phyloP scores from a whole-genome alignment of 2,329 filamentous ascomycete species.

The Cryphonectria parasitica region DNA sequence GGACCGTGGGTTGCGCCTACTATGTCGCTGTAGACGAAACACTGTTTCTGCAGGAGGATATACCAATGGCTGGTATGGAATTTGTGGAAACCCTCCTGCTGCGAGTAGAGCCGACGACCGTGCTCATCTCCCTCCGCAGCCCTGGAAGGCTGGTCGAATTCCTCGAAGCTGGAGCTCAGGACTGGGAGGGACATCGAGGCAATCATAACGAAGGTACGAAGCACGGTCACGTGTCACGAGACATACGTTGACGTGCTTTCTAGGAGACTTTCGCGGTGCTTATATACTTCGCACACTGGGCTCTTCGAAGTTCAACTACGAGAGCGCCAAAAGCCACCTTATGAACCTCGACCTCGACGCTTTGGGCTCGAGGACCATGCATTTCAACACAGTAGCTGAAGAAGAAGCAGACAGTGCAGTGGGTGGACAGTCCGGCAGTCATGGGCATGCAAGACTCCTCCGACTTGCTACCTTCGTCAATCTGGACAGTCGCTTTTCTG shows the following conservation, averaged over 20 bases:
- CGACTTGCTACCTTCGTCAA: constrained; percentile 73
- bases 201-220: constrained; percentile 29
- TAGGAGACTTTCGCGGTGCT: constrained; percentile 44
- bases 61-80: constrained; percentile 69
- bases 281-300: constrained; percentile 68
- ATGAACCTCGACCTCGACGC: constrained; percentile 59
- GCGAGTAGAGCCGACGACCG: constrained; percentile 57
- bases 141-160: constrained; percentile 45
- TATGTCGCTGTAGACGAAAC: constrained; percentile 73
- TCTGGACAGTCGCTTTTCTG: constrained; percentile 72
- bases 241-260: constrained; percentile 13
- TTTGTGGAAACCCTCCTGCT: constrained; percentile 65
- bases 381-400: constrained; percentile 52
- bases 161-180: constrained; percentile 41
- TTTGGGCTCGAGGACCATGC: constrained; percentile 55
- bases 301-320: constrained; percentile 72
- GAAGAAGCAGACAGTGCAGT: constrained; percentile 43
- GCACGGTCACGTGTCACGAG: neutral
- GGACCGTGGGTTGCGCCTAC: constrained; percentile 80
- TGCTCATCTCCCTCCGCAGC: constrained; percentile 56
- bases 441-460: constrained; percentile 58
- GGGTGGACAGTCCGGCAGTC: constrained; percentile 45
- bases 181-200: constrained; percentile 36
- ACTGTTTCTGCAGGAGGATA: constrained; percentile 78
- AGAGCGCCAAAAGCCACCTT: constrained; percentile 68